These are phyloP conservation scores for Rhamnella rubrinervis DNA, from an alignment of 331 rosid species.

Conservation along the genomic window DNA sequence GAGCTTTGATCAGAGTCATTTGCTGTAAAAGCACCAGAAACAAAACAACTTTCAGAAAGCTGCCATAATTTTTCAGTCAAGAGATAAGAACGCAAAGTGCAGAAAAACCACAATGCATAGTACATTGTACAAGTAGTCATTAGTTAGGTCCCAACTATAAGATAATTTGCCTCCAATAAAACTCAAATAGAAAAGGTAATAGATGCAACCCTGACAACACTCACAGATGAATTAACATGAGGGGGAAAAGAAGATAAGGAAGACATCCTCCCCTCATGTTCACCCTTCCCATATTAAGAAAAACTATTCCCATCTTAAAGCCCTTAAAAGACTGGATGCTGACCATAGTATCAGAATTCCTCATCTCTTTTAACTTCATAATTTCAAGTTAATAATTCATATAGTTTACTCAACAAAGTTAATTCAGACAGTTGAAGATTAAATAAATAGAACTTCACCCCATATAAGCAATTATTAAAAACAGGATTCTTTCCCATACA, in stretches of 20 bases:
- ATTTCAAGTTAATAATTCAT: too few relatives aligned
- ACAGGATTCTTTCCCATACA: not conserved
- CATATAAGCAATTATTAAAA: not conserved
- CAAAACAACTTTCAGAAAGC: conserved; percentile 1
- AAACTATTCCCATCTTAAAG: too few relatives aligned
- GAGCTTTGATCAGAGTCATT: conserved; percentile 59
- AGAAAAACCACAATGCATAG: conserved; percentile 1
- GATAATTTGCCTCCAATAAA: not conserved
- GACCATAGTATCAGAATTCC: too few relatives aligned
- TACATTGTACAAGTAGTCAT: conserved; percentile 5
- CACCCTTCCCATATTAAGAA: not conserved
- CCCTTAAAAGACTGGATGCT: too few relatives aligned
- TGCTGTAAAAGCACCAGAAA: conserved; percentile 50
- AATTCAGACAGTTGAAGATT: too few relatives aligned
- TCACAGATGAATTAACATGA: not conserved
- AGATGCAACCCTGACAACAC: not conserved
- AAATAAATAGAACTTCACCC: too few relatives aligned
- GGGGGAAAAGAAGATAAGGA: not conserved
- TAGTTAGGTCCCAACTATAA: not conserved
- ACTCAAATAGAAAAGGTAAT: not conserved
- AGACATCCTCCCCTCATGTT: not conserved
- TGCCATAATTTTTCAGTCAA: not conserved
- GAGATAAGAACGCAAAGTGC: not conserved
- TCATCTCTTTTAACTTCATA: too few relatives aligned
- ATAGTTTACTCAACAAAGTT: too few relatives aligned